These are phyloP conservation scores for Melanopsichium pennsylvanicum DNA, from an alignment of 1,284 basidiomycete genomes.

Conservation along the genomic window DNA sequence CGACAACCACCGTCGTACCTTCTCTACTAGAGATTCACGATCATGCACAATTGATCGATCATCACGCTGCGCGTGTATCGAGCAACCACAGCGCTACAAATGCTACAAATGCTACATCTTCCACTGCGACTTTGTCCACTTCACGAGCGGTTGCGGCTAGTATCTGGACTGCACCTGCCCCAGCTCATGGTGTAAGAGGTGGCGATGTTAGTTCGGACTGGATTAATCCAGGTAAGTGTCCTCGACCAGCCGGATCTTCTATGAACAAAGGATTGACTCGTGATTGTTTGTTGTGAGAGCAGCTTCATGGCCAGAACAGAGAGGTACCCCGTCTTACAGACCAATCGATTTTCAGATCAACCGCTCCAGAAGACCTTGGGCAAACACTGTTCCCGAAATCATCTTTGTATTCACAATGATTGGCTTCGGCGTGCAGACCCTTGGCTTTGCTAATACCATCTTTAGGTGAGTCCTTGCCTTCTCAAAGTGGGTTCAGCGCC, in stretches of 20 bases:
- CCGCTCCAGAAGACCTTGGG: conserved; percentile 7
- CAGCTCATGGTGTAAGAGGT: conserved; percentile 3
- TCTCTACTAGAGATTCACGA: conserved; percentile 7
- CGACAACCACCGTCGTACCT: too few relatives aligned
- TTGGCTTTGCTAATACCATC: conserved; percentile 13
- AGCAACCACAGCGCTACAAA: too few relatives aligned
- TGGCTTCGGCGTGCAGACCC: conserved; percentile 12
- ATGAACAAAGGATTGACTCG: not conserved
- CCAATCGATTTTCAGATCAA: conserved; percentile 9
- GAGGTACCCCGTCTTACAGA: conserved; percentile 10
- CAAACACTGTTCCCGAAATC: conserved; percentile 10
- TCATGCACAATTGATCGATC: conserved; percentile 9
- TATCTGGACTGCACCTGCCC: conserved; percentile 6
- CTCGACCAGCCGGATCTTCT: too few relatives aligned
- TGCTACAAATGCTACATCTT: not conserved
- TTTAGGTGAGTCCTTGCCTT: conserved; percentile 6
- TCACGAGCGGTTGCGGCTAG: conserved; percentile 6
- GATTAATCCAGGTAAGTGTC: conserved; percentile 16
- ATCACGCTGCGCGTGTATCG: conserved; percentile 8
- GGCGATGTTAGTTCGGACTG: conserved; percentile 1
- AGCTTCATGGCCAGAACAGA: conserved; percentile 11
- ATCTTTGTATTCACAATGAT: conserved; percentile 16
- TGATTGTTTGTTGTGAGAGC: too few relatives aligned
- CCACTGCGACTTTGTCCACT: not conserved
- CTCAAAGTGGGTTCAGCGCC: not conserved